phyloP scores from a whole-genome alignment of 2,329 filamentous ascomycete genomes.

The Hypoxylon sp. region DNA sequence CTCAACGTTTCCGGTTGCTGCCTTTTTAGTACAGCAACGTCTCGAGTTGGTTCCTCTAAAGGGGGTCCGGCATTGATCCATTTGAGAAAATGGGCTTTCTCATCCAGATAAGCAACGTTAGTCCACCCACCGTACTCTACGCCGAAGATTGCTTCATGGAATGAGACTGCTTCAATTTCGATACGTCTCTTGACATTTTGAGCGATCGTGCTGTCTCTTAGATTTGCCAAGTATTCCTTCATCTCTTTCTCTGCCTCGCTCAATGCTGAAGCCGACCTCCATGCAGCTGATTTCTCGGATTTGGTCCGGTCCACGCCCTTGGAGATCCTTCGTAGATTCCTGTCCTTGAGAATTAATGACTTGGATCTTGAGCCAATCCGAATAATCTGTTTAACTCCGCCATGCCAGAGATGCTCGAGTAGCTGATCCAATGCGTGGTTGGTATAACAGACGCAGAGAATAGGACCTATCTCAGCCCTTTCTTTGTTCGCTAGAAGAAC shows the following conservation, averaged over 20 bases:
- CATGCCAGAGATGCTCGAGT: constrained; percentile 70
- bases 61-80: constrained; percentile 24
- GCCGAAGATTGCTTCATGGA: constrained; percentile 29
- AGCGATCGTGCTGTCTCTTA: constrained; percentile 25
- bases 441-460: constrained; percentile 68
- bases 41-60: constrained; percentile 10
- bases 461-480: constrained; percentile 61
- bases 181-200: constrained; percentile 45
- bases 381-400: constrained; percentile 66
- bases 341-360: constrained; percentile 63
- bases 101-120: constrained; percentile 2
- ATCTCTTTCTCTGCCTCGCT: constrained; percentile 19
- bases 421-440: constrained; percentile 69
- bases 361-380: constrained; percentile 73
- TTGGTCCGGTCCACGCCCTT: constrained; percentile 56
- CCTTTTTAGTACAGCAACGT: not conserved
- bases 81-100: not conserved
- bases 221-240: constrained; percentile 11
- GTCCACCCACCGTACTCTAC: constrained; percentile 9
- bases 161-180: not conserved
- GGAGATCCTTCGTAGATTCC: constrained; percentile 64
- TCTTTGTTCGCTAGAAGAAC: constrained; percentile 63
- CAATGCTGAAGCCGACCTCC: constrained; percentile 47
- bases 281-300: constrained; percentile 55
- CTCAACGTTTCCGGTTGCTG: constrained; percentile 17